Evolutionary conservation across 2,329 filamentous ascomycete genomes (phyloP).

Genomic region (Fusarium anthophilum): DNA sequence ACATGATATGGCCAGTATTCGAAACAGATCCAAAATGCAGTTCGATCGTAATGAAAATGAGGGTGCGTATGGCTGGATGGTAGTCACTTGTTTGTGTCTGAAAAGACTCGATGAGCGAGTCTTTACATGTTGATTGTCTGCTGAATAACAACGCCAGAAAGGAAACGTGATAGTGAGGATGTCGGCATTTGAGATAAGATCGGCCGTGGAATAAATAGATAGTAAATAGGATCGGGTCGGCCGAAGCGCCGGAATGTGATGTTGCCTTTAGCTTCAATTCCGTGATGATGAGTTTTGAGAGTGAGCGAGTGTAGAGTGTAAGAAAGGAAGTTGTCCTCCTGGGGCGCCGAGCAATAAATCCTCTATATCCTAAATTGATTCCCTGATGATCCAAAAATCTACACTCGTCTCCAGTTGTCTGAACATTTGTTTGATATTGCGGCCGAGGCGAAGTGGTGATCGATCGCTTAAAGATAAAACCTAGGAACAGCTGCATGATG

Average conservation of each 20-base stretch:
- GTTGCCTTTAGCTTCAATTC: not conserved
- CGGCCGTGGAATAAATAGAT: not conserved
- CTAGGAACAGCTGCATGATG: not conserved
- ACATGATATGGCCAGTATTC: not conserved
- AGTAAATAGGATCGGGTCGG: not conserved
- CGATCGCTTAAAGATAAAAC: not conserved
- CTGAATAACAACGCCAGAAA: slow-evolving; percentile 12
- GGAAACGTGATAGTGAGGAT: slow-evolving; percentile 7
- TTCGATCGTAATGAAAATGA: slow-evolving; percentile 1
- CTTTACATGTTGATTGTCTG: slow-evolving; percentile 14
- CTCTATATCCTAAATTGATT: slow-evolving; percentile 38
- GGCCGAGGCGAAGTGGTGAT: slow-evolving; percentile 1
- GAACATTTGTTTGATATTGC: slow-evolving; percentile 15
- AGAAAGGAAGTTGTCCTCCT: slow-evolving; percentile 26
- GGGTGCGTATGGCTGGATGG: not conserved
- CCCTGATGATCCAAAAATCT: slow-evolving; percentile 30
- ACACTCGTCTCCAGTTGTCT: slow-evolving; percentile 25
- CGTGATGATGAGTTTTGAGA: not conserved
- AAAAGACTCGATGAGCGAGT: slow-evolving; percentile 5
- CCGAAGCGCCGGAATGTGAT: slow-evolving; percentile 5
- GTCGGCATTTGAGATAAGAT: not conserved
- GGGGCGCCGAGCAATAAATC: slow-evolving; percentile 39
- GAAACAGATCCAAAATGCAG: not conserved
- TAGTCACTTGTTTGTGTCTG: not conserved
- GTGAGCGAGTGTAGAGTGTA: slow-evolving; percentile 2